phyloP scores from a whole-genome alignment of 192 early-diverging fungal species.

The Helicostylum pulchrum region DNA sequence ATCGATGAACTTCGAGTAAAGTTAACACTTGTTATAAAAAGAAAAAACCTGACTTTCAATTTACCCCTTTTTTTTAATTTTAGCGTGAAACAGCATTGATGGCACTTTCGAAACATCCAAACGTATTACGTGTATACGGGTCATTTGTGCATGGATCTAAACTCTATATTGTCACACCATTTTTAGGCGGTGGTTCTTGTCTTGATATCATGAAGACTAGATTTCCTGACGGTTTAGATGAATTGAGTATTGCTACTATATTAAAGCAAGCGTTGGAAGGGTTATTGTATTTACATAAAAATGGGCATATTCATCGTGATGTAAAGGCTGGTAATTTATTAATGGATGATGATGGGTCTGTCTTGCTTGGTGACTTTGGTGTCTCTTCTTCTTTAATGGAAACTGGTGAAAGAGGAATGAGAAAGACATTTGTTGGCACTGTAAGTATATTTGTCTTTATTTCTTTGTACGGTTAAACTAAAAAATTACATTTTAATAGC shows the following conservation, averaged over 20 bases:
- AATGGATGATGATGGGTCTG: constrained; percentile 63
- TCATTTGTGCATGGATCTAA: constrained; percentile 81
- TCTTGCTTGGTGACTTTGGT: constrained; percentile 66
- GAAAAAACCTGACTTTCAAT: neutral
- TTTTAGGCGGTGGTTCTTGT: constrained; percentile 67
- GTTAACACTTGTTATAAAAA: neutral
- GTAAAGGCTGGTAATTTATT: constrained; percentile 71
- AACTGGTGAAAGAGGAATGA: constrained; percentile 55
- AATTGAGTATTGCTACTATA: constrained; percentile 73
- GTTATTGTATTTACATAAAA: constrained; percentile 62
- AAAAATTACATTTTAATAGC: constrained; percentile 25
- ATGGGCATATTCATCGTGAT: constrained; percentile 69
- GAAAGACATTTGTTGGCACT: constrained; percentile 74
- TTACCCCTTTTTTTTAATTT: neutral
- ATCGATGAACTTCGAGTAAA: constrained; percentile 84
- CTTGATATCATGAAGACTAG: constrained; percentile 90
- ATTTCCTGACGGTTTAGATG: constrained; percentile 80
- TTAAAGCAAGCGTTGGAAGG: constrained; percentile 73
- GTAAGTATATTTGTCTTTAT: no score
- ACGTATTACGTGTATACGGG: constrained; percentile 78
- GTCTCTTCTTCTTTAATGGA: constrained; percentile 67
- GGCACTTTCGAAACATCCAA: constrained; percentile 83
- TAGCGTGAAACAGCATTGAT: constrained; percentile 84
- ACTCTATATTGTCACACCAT: constrained; percentile 84
- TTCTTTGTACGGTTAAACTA: no score